Base-by-base conservation (phyloP, 441 rosid species). In the Euphorbia neoarborescens region DNA sequence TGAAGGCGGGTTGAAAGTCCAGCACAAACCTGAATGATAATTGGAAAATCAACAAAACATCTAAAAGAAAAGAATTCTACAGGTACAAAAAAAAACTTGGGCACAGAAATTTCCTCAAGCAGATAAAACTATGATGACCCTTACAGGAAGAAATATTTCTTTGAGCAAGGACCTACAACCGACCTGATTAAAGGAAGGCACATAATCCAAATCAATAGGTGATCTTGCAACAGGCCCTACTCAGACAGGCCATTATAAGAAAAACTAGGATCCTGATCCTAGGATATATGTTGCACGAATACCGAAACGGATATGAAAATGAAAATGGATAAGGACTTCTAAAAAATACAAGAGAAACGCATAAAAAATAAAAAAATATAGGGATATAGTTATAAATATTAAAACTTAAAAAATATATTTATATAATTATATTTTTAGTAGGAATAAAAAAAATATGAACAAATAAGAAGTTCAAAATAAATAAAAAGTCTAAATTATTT, bases 1-100 rank as follows among this genome's bases (percentile, higher is more conserved):
- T 92, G 99, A 79, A 95, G 95, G 73, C 99, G 97, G 71, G 91
- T 81, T 67, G 94, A 88, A 75, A 95, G 95, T 74, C 98, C 98
- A 80, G 91, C 90, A 80, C 98, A 92, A 61, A 92, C 95, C 99
- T 95, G 79, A 63, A 61, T 7, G 70, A 44, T 62, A 17, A 64
- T 56, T 48, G 46, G 30, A 73, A 70, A 69, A 38, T 68, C 38
- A 80, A 56, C 35, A 68, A 7, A 42, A 56, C 61, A 48, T 40
- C 69, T 56, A 66, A 38, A 48, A 17, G 15, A 38, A n/a, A n/a
- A 22, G 15, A 53, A 20, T 1, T n/a, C 54, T 25, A 32, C 32
- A 37, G 24, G 19, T 5, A 50, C 38, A 66, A 30, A 34, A 30
- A 34, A 72, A n/a, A 51, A 42, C 20, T 11, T 28, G 20, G 27